These are phyloP conservation scores for Omphalotus guepiniiformis DNA, from an alignment of 768 basidiomycete species.

Conservation along the genomic window DNA sequence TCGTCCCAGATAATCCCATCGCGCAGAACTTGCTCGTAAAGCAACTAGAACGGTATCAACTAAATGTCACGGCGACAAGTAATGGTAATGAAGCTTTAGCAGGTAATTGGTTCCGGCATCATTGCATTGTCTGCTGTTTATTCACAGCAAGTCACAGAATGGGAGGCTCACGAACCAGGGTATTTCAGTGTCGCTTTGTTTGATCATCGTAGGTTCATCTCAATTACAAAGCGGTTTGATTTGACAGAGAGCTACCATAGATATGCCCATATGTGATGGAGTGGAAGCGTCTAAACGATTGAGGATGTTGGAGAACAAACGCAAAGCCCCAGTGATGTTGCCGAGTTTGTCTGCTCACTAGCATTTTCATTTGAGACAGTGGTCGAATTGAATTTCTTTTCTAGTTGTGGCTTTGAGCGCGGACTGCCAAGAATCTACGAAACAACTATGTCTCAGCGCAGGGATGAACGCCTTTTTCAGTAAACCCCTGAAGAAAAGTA, in stretches of 20 bases:
- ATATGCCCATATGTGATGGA: conserved; percentile 78
- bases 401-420: conserved; percentile 73
- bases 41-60: conserved; percentile 57
- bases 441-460: conserved; percentile 69
- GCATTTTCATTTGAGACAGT: neutral
- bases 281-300: conserved; percentile 69
- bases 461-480: conserved; percentile 78
- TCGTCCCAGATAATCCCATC: conserved; percentile 57
- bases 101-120: conserved; percentile 30
- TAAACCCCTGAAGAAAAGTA: conserved; percentile 65
- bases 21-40: conserved; percentile 64
- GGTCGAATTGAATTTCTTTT: conserved; percentile 3
- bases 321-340: conserved; percentile 43
- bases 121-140: neutral
- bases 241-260: conserved; percentile 25
- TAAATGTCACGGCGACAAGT: conserved; percentile 57
- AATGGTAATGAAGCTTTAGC: conserved; percentile 67
- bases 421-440: conserved; percentile 74
- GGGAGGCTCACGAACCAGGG: conserved; percentile 64
- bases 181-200: conserved; percentile 69
- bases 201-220: conserved; percentile 56
- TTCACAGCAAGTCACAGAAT: conserved; percentile 37
- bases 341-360: conserved; percentile 43
- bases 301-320: conserved; percentile 52
- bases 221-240: neutral